Evolutionary conservation across 495 filamentous ascomycete genomes (phyloP), one percentile per base, ranked within the genome.

Genomic region (Trichoderma asperelloides): DNA sequence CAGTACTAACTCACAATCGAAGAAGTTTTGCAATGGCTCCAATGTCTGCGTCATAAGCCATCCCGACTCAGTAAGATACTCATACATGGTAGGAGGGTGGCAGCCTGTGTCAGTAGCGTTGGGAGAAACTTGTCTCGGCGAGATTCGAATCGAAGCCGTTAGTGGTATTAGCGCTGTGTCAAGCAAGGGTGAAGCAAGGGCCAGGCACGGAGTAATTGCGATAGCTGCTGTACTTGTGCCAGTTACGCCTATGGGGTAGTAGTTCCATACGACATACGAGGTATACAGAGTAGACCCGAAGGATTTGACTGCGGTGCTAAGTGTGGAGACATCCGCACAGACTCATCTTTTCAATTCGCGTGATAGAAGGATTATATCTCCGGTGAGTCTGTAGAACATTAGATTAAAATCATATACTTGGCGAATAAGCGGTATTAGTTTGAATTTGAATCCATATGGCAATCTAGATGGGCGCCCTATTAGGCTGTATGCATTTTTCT

Each of bases 121-220:
- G 55, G 55, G 11, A 60, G 55, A 30, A 27, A 60, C 25, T 47
- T 60, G 55, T 60, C 55, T 60, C 25, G 55, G 55, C 55, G 55
- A 60, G 55, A 27, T 30, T 60, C 16, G 55, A 30, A 27, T 60
- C 55, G 55, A 30, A 25, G 55, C 23, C 55, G 55, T 47, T 47
- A 47, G 49, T 21, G 13, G 3, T 60, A 13, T 33, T 51, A 51
- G 47, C 47, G 47, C 47, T 51, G 47, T 51, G 18, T 25, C 47
- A 51, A 51, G 18, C 21, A 51, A 51, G 18, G 47, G 47, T 23
- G 47, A 51, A 11, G 47, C 18, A 51, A 23, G 49, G 49, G n/a
- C 49, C n/a, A 12, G 27, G 55, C 28, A 60, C 23, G 55, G n/a
- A 60, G 25, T 30, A 60, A 21, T 51, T n/a, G 43, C 15, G 43